Base-by-base conservation (phyloP, 129 eudicot genomes). In the Flaveria trinervia region DNA sequence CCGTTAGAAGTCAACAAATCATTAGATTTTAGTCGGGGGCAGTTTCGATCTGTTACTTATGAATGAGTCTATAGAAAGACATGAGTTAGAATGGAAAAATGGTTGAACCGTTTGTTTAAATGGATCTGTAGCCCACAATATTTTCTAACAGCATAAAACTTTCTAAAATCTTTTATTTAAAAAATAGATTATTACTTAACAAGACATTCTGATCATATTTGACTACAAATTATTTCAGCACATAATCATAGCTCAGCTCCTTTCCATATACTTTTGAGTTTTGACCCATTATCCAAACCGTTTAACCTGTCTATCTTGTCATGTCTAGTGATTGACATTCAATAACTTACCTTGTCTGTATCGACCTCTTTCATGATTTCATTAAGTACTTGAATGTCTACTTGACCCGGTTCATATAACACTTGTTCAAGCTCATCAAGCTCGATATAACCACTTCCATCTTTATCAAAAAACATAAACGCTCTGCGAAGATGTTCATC, bases 361-460 rank as follows among this genome's bases (percentile, higher is more conserved):
- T 93, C 98, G 49, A 93, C 98, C 65, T 93, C 98, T 62, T 91
- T 90, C 97, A 93, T 83, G 70, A 93, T 93, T 68, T 93, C 88
- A 77, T 87, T 84, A 33, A 93, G 84, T 13, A 88, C 89, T 41
- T 83, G 89, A 20, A 72, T 71, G 39, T 93, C 98, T 14, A 83
- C 87, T 77, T 88, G 97, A 48, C 96, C 98, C 0, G 91, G 85
- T 73, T 90, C 98, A 77, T 88, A 93, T 3, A 93, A 85, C 82
- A 88, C 97, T 82, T 89, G 92, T 87, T 85, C 84, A n/a, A 93
- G 88, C 83, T 93, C 98, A 60, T 85, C 87, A 33, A 86, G 86
- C 74, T 93, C 98, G 36, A 93, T 93, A 70, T 70, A 90, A 36
- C 98, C 97, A 71, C 90, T 93, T 4, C 86, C 93, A 75, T 93